Evolutionary conservation across 768 basidiomycete genomes (phyloP).

Genomic region (Rubroboletus pulcherrimus): DNA sequence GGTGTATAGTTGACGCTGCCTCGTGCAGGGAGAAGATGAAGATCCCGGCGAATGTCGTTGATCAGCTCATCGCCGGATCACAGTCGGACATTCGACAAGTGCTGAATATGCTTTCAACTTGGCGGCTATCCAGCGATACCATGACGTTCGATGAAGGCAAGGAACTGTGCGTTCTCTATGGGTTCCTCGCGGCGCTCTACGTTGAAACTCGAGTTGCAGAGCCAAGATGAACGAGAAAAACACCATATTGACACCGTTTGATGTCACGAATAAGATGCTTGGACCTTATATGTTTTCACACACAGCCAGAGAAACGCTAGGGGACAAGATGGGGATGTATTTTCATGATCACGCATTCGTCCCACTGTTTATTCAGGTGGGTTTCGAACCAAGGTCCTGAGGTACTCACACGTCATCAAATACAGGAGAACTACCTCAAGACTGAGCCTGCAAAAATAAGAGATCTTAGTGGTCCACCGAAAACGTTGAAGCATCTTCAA

Average conservation of each 20-base stretch:
- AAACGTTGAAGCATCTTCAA: conserved; percentile 66
- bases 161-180: conserved; percentile 57
- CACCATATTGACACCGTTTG: conserved; percentile 86
- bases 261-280: conserved; percentile 82
- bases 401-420: conserved; percentile 25
- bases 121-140: conserved; percentile 75
- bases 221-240: conserved; percentile 91
- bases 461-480: conserved; percentile 58
- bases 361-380: conserved; percentile 91
- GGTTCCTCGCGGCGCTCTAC: neutral
- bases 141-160: conserved; percentile 95
- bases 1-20: neutral
- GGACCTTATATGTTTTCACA: conserved; percentile 88
- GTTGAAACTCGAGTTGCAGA: conserved; percentile 38
- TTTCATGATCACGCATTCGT: conserved; percentile 96
- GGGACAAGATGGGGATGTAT: conserved; percentile 93
- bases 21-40: conserved; percentile 81
- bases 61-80: conserved; percentile 83
- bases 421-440: conserved; percentile 89
- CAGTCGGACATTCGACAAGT: conserved; percentile 98
- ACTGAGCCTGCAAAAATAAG: conserved; percentile 63
- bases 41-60: conserved; percentile 85
- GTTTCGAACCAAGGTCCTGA: neutral
- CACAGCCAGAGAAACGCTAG: conserved; percentile 75
- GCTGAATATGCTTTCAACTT: conserved; percentile 96